Evolutionary conservation across 2,329 filamentous ascomycete species (phyloP), one percentile per base, ranked within the genome.

Genomic region (Cladosporium sp.): DNA sequence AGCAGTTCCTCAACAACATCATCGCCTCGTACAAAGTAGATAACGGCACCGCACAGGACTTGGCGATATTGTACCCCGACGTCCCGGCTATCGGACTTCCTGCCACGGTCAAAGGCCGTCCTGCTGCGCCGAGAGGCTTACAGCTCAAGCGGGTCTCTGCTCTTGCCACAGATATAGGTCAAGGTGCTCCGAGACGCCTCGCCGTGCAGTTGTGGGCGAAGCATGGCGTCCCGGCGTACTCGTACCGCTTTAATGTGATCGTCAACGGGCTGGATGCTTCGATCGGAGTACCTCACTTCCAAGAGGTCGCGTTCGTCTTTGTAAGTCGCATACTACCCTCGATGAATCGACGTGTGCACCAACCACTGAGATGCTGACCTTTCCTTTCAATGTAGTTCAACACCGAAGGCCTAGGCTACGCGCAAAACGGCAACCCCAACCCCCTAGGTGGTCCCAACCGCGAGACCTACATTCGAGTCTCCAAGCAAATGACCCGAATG

Each of bases 231-330:
- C 66, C 63, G 60, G 58, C 70, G 0, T 80, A 76, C 67, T 71
- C 69, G 18, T 85, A 84, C 75, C 76, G 79, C 43, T 84, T 83
- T 68, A 77, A 84, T 65, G 80, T 82, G 2, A 68, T 67, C 10
- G 71, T 76, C 10, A 76, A 76, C 34, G 77, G 77, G 2, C 10
- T 75, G 3, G 63, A 71, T 0, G 34, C 53, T 53, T 43, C 59
- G 7, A 59, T 65, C 4, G 78, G 78, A 18, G 70, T 72, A 5
- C 72, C 73, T 43, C 80, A 82, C 68, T 81, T 81, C 71, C 74
- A 82, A 64, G 83, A 86, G 71, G 81, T 86, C 0, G 77, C 80
- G 0, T 85, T 85, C 67, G 84, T 86, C 7, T 83, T 87, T 56
- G 58, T 58, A 18, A 58, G 54, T 58, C 21, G n/a, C 5, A 14